Evolutionary conservation across 2,329 filamentous ascomycete species (phyloP).

Genomic region (Ambrosiella xylebori): DNA sequence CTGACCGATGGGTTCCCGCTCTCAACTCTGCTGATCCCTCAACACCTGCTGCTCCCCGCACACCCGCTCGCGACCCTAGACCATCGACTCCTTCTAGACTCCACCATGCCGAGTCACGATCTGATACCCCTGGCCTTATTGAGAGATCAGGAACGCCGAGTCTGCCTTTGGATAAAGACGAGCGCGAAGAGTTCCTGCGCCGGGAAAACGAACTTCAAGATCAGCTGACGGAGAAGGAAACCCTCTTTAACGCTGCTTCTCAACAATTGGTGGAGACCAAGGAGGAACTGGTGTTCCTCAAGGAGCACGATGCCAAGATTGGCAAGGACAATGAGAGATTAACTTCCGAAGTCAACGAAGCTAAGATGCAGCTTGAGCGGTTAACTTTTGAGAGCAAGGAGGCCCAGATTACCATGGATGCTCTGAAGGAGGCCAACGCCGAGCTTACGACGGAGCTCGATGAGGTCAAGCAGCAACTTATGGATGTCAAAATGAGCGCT

Average conservation of each 20-base stretch:
- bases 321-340: slow-evolving; percentile 84
- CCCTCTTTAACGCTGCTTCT: slow-evolving; percentile 60
- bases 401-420: slow-evolving; percentile 92
- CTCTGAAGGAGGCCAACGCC: slow-evolving; percentile 83
- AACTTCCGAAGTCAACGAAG: slow-evolving; percentile 70
- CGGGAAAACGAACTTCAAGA: slow-evolving; percentile 96
- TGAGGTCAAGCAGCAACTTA: slow-evolving; percentile 85
- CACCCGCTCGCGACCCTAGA: slow-evolving; percentile 28
- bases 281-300: slow-evolving; percentile 70
- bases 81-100: slow-evolving; percentile 27
- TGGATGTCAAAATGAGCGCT: slow-evolving; percentile 91
- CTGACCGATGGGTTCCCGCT: slow-evolving; percentile 62
- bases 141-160: slow-evolving; percentile 79
- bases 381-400: slow-evolving; percentile 93
- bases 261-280: slow-evolving; percentile 66
- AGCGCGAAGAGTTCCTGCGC: slow-evolving; percentile 86
- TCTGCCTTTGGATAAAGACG: slow-evolving; percentile 81
- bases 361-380: slow-evolving; percentile 93
- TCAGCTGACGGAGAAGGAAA: slow-evolving; percentile 84
- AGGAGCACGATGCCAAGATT: slow-evolving; percentile 67
- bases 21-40: slow-evolving; percentile 25
- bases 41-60: slow-evolving; percentile 16
- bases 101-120: slow-evolving; percentile 37
- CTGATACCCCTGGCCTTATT: slow-evolving; percentile 48
- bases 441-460: slow-evolving; percentile 86